Conservation (phyloP, 495 filamentous ascomycete species). For the Aspergillus bertholletiae region DNA sequence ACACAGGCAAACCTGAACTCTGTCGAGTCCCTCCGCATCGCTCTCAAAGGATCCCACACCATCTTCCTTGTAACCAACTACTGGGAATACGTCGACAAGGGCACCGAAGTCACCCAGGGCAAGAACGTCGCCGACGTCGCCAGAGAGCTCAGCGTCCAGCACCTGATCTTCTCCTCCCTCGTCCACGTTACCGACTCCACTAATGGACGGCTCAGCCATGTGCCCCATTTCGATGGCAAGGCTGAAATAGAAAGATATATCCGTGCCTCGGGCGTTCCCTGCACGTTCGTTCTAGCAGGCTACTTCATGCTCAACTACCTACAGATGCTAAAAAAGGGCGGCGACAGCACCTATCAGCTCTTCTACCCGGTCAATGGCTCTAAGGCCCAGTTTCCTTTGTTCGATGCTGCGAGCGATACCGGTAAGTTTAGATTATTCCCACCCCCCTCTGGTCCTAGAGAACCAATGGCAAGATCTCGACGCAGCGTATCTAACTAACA, state of each 20-base stretch:
- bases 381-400: slow-evolving; percentile 45
- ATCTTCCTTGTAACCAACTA: slow-evolving; percentile 22
- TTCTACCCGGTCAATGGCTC: slow-evolving; percentile 11
- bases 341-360: slow-evolving; percentile 13
- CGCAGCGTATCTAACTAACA: no score
- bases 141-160: slow-evolving; percentile 18
- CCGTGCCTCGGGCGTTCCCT: slow-evolving; percentile 36
- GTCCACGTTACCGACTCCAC: slow-evolving; percentile 14
- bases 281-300: slow-evolving; percentile 55
- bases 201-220: slow-evolving; percentile 16
- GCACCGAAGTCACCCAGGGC: slow-evolving; percentile 46
- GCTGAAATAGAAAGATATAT: slow-evolving; percentile 40
- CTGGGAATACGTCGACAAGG: slow-evolving; percentile 13
- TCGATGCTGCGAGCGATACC: slow-evolving; percentile 50
- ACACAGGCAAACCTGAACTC: slow-evolving; percentile 47
- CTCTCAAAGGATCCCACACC: slow-evolving; percentile 33
- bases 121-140: slow-evolving; percentile 53
- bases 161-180: slow-evolving; percentile 26
- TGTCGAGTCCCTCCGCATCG: slow-evolving; percentile 37
- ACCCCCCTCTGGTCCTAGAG: no score
- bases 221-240: slow-evolving; percentile 34
- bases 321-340: slow-evolving; percentile 16
- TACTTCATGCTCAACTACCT: slow-evolving; percentile 56
- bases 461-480: no score
- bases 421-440: no score